These are phyloP conservation scores for Takashimella tepidaria DNA, from an alignment of 1,284 basidiomycete genomes.

Conservation along the genomic window DNA sequence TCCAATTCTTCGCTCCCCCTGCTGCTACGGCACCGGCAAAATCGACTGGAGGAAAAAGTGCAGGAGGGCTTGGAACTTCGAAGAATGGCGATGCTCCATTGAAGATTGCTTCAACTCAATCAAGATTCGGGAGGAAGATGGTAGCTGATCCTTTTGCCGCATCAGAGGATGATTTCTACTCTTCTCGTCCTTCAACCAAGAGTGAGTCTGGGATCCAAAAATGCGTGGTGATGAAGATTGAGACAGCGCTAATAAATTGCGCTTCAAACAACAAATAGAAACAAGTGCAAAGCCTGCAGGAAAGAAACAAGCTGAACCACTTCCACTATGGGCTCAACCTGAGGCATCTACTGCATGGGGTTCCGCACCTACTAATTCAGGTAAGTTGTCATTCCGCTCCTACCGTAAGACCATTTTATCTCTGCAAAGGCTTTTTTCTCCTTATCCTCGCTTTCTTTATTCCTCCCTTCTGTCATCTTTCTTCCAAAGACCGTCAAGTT, in stretches of 20 bases:
- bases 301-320: constrained; percentile 21
- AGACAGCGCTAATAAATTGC: no score
- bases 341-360: constrained; percentile 49
- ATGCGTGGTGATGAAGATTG: no score
- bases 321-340: constrained; percentile 27
- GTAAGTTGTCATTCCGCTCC: background rate
- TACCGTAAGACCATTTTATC: no score
- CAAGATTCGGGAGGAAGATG: constrained; percentile 37
- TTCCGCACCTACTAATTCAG: constrained; percentile 24
- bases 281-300: constrained; percentile 11
- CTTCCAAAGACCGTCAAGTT: background rate
- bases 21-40: constrained; percentile 13
- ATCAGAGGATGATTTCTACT: constrained; percentile 48
- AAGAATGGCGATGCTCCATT: no score
- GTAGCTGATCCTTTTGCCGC: constrained; percentile 44
- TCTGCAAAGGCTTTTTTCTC: no score
- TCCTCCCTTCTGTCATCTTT: background rate
- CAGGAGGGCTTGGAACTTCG: constrained; percentile 13
- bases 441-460: background rate
- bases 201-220: no score
- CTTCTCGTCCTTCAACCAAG: constrained; percentile 28
- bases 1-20: constrained; percentile 57
- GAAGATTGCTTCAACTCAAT: constrained; percentile 34
- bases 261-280: no score
- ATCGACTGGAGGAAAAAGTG: constrained; percentile 8